These are phyloP conservation scores for Sclerotinia spermophila DNA, from an alignment of 2,329 filamentous ascomycete genomes.

Conservation along the genomic window DNA sequence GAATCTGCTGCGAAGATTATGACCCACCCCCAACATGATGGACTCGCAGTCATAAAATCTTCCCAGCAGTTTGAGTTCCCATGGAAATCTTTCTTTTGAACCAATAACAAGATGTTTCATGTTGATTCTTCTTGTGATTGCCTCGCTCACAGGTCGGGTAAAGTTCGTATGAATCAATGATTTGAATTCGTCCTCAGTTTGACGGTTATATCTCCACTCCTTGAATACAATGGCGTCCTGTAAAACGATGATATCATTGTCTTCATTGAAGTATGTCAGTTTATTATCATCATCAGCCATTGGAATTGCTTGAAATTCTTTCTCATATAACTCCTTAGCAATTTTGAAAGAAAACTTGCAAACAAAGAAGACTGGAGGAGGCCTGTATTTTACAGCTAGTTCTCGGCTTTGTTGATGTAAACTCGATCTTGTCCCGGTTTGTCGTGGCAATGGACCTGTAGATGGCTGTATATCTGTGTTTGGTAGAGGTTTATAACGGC, in stretches of 20 bases:
- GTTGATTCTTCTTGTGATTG: conserved; percentile 2
- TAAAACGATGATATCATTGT: background rate
- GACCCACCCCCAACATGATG: background rate
- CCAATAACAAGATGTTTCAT: background rate
- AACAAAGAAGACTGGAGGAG: background rate
- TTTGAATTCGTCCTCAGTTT: background rate
- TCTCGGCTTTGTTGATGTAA: no score
- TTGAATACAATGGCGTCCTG: background rate
- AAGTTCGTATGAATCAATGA: accelerated
- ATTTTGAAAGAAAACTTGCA: background rate
- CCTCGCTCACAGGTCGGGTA: background rate
- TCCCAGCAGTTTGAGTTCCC: background rate
- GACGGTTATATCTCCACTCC: background rate
- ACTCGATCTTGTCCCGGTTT: no score
- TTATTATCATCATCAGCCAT: background rate
- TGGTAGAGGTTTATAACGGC: no score
- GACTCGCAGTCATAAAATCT: conserved; percentile 9
- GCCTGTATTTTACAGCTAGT: background rate
- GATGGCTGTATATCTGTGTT: background rate
- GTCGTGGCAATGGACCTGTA: background rate
- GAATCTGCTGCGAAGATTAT: no score
- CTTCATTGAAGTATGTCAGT: background rate
- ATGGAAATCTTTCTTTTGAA: background rate
- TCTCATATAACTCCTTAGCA: background rate
- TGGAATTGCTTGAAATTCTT: background rate